Base-by-base conservation (phyloP, 176 grass and related monocot genomes). In the barley (Hordeum vulgare) region DNA sequence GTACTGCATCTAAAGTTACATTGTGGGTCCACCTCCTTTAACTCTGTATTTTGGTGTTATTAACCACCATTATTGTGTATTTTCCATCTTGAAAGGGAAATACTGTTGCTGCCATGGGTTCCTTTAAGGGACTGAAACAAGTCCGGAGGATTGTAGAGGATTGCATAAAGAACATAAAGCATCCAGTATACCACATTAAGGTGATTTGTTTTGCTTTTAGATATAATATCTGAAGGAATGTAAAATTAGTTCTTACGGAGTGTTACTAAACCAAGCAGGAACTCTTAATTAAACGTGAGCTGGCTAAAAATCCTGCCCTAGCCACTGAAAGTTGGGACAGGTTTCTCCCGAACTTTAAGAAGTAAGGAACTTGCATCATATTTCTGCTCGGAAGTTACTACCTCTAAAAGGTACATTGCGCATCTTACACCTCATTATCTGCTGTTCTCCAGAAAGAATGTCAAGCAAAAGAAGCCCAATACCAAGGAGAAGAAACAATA, bases 171-270 rank as follows among this genome's bases (percentile, higher is more conserved):
- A 98, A 98, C 37, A 70, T 83, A 63, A 76, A 91, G 91, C 96
- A 98, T 84, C 96, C 96, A 85, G 96, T 98, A 26, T 98, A 95
- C 81, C 93, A 98, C 77, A 91, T 98, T 78, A 98, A 98, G 96
- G 96, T 98, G 60, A 64, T 27, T 49, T 28, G 11, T 79, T 58
- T 77, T 56, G 20, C 64, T 31, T 84, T 25, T 68, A 15, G 26
- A 70, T 88, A 28, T 84, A 56, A 15, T 51, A 17, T 60, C 26
- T 29, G 20, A 82, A 49, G 68, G 13, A 75, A 20, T 73, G 15
- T 77, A 36, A 20, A 20, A 41, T 26, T 10, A 42, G 35, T 86
- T 33, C 63, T 88, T 66, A 85, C 64, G 8, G 33, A 41, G 61
- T 77, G 79, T 13, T 86, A 7, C 83, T 84, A 42, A 62, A n/a